Conservation (phyloP, 2,329 filamentous ascomycete genomes). For the Cladobotryum mycophilum region DNA sequence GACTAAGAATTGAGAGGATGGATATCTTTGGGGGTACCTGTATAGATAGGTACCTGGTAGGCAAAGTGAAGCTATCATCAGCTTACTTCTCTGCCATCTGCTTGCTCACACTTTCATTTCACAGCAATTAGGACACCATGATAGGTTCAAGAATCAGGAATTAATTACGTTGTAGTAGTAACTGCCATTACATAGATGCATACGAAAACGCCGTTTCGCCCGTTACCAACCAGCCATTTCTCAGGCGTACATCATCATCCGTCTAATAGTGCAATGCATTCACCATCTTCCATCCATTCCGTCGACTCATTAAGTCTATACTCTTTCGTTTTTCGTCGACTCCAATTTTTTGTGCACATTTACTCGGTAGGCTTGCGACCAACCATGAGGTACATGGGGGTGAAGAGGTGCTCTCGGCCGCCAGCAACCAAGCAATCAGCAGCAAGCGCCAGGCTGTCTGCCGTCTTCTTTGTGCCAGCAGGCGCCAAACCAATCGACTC, state of each 20-base stretch:
- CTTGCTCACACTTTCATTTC: no score
- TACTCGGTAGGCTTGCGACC: constrained; percentile 65
- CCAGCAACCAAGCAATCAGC: constrained; percentile 83
- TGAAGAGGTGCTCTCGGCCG: constrained; percentile 86
- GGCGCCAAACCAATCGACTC: constrained; percentile 74
- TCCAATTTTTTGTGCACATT: neutral
- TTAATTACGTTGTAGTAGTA: no score
- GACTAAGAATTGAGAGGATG: neutral
- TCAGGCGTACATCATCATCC: constrained; percentile 2
- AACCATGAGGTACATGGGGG: constrained; percentile 97
- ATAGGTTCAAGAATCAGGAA: no score
- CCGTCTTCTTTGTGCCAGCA: constrained; percentile 86
- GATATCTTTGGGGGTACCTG: no score
- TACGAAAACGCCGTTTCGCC: constrained; percentile 1
- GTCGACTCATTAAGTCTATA: constrained; percentile 2
- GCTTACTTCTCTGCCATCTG: no score
- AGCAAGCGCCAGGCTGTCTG: constrained; percentile 75
- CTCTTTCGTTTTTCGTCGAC: constrained; percentile 1
- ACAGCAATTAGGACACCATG: no score
- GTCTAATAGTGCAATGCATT: constrained; percentile 1
- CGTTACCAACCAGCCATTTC: neutral
- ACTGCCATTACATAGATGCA: constrained; percentile 7
- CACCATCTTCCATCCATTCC: neutral
- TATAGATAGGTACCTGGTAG: no score
- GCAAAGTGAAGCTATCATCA: no score